Conservation (phyloP, 106 monocot genomes). For the Posidonia australis region DNA sequence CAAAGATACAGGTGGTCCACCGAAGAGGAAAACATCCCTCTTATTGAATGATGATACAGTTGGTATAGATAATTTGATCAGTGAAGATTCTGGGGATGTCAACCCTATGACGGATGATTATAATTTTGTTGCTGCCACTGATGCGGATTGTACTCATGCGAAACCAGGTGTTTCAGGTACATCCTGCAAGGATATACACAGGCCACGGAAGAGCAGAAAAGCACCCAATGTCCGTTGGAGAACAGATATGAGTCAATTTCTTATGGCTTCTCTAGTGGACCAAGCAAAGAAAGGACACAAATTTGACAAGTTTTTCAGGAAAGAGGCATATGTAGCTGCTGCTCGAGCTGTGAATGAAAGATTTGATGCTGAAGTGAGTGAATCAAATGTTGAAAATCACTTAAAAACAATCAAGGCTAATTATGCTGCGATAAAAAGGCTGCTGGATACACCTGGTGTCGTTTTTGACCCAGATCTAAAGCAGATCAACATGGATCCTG, state of each 20-base stretch:
- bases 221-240: slow-evolving; percentile 30
- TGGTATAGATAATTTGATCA: too few species aligned
- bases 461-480: slow-evolving; percentile 15
- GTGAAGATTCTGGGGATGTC: too few species aligned
- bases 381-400: slow-evolving; percentile 31
- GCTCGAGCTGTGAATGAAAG: slow-evolving; percentile 26
- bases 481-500: slow-evolving; percentile 22
- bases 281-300: slow-evolving; percentile 22
- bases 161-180: background rate
- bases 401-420: slow-evolving; percentile 26
- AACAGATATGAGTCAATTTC: slow-evolving; percentile 25
- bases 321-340: slow-evolving; percentile 20
- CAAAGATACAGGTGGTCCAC: too few species aligned
- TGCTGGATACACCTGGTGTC: slow-evolving; percentile 14
- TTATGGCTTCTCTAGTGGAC: slow-evolving; percentile 17
- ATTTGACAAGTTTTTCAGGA: slow-evolving; percentile 22
- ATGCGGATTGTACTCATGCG: too few species aligned
- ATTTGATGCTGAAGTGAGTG: slow-evolving; percentile 14
- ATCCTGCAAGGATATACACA: background rate
- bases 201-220: slow-evolving; percentile 16
- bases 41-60: too few species aligned
- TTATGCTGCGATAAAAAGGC: slow-evolving; percentile 21
- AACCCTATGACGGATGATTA: background rate
- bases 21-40: too few species aligned
- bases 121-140: background rate